Evolutionary conservation across 768 basidiomycete species (phyloP).

Genomic region (Suillus spraguei): DNA sequence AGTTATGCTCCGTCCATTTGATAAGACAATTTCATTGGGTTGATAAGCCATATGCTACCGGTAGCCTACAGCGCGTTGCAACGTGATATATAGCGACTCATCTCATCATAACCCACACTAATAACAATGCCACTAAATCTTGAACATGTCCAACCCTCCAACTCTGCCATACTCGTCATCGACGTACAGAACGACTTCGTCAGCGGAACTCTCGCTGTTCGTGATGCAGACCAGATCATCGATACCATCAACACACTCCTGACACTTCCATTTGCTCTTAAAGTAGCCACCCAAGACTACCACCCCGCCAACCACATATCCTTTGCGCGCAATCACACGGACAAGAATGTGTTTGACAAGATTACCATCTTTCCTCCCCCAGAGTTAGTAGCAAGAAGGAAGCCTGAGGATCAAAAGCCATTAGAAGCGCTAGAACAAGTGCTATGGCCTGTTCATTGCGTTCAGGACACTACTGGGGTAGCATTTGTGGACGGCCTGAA

Average conservation of each 20-base stretch:
- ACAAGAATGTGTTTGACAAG: conserved; percentile 40
- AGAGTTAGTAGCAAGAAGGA: conserved; percentile 32
- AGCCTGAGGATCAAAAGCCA: conserved; percentile 24
- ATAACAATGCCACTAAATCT: background rate
- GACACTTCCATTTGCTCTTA: conserved; percentile 50
- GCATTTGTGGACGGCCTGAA: conserved; percentile 60
- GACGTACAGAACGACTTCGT: conserved; percentile 90
- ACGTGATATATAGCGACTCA: background rate
- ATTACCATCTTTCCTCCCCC: conserved; percentile 38
- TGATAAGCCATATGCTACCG: background rate
- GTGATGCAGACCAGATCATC: conserved; percentile 60
- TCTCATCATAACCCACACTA: background rate
- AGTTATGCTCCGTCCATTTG: background rate
- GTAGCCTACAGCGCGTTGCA: background rate
- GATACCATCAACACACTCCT: conserved; percentile 60
- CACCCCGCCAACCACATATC: conserved; percentile 70
- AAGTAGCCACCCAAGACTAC: conserved; percentile 58
- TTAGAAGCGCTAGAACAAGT: conserved; percentile 46
- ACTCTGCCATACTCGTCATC: conserved; percentile 62
- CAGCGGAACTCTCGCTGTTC: conserved; percentile 70
- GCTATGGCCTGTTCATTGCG: conserved; percentile 84
- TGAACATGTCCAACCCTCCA: background rate
- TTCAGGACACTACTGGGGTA: conserved; percentile 59
- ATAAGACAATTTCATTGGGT: background rate
- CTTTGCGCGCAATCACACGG: conserved; percentile 59